Conservation (phyloP, 208 protist species). For the Trypanosoma conorhini region DNA sequence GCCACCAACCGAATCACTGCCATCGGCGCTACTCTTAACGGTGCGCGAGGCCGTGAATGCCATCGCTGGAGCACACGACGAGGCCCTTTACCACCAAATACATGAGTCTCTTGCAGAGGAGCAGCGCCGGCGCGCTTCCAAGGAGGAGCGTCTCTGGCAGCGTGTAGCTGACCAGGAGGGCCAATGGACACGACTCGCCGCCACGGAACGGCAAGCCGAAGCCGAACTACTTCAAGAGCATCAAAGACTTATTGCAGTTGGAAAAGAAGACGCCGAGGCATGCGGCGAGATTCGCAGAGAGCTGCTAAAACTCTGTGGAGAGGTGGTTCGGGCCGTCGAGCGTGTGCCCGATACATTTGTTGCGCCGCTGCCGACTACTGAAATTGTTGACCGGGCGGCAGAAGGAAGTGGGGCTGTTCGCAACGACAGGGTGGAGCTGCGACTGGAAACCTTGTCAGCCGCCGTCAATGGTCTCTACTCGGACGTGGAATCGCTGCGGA, state of each 20-base stretch:
- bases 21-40: constrained; percentile 25
- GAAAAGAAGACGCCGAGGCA: constrained; percentile 16
- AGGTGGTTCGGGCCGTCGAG: constrained; percentile 20
- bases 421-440: constrained; percentile 2
- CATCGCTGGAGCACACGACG: constrained; percentile 18
- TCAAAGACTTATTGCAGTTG: constrained; percentile 12
- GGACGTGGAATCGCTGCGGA: constrained; percentile 10
- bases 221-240: constrained; percentile 16
- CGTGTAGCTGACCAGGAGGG: constrained; percentile 6
- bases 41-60: constrained; percentile 15
- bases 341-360: neutral
- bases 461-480: constrained; percentile 19
- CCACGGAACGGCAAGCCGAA: neutral
- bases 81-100: constrained; percentile 6
- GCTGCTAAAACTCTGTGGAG: constrained; percentile 19
- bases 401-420: neutral
- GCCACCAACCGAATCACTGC: constrained; percentile 3
- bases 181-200: constrained; percentile 5
- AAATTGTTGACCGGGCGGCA: neutral
- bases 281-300: constrained; percentile 24
- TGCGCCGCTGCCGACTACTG: neutral
- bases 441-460: constrained; percentile 11
- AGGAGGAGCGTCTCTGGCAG: constrained; percentile 11
- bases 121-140: neutral
- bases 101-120: constrained; percentile 12